Evolutionary conservation across 1,284 basidiomycete species (phyloP).

Genomic region (Exobasidium cylindrosporum): DNA sequence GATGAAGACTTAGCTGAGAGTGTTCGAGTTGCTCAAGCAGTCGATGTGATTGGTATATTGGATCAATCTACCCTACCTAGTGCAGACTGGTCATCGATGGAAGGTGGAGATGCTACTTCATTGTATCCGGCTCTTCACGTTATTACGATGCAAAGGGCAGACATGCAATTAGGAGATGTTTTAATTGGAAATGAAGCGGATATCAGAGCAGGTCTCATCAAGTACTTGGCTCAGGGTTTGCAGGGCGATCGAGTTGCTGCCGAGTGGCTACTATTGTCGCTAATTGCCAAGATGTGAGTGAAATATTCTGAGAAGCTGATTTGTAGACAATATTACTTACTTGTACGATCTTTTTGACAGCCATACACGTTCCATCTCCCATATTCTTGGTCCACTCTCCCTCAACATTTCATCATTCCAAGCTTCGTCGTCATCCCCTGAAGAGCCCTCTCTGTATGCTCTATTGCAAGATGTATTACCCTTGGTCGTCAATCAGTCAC

Average conservation of each 20-base stretch:
- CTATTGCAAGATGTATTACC: slow-evolving; percentile 58
- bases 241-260: slow-evolving; percentile 60
- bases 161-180: background rate
- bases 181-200: background rate
- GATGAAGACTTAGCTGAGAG: slow-evolving; percentile 41
- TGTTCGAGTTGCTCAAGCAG: slow-evolving; percentile 42
- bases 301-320: slow-evolving; percentile 65
- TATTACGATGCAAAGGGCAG: slow-evolving; percentile 14
- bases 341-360: too few relatives aligned
- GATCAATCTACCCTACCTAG: slow-evolving; percentile 22
- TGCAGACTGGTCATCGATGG: slow-evolving; percentile 8
- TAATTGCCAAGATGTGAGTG: slow-evolving; percentile 58
- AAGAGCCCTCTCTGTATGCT: slow-evolving; percentile 60
- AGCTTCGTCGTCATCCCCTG: slow-evolving; percentile 25
- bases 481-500: slow-evolving; percentile 62
- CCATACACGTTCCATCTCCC: background rate
- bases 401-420: slow-evolving; percentile 58
- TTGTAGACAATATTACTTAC: too few relatives aligned
- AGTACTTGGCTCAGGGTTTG: slow-evolving; percentile 28
- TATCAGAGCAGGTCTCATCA: slow-evolving; percentile 21
- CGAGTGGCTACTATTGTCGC: slow-evolving; percentile 70
- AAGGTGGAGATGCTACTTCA: background rate
- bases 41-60: slow-evolving; percentile 48
- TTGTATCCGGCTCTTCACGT: slow-evolving; percentile 19
- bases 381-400: slow-evolving; percentile 56